Conservation (phyloP, 805 yeast genomes). For the Yamadazyma philogaea region DNA sequence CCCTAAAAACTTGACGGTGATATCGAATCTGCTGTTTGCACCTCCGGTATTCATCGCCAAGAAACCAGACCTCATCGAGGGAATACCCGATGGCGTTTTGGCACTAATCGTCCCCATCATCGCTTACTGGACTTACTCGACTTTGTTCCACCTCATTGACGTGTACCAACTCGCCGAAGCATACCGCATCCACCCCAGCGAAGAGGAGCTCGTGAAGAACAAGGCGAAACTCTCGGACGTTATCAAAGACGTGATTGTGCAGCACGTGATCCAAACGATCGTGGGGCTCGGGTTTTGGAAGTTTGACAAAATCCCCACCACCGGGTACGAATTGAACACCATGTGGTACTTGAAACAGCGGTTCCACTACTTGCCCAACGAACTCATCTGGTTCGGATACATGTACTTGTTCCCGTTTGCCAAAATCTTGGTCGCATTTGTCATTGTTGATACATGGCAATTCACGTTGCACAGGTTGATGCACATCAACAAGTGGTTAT, state of each 20-base stretch:
- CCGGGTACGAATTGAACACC: constrained; percentile 47
- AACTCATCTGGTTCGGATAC: constrained; percentile 50
- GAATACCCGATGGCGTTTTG: constrained; percentile 67
- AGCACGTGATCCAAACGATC: constrained; percentile 78
- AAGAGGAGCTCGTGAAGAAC: constrained; percentile 74
- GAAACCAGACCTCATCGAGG: constrained; percentile 48
- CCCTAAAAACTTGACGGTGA: constrained; percentile 11
- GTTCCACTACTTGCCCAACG: constrained; percentile 46
- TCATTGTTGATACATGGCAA: constrained; percentile 92
- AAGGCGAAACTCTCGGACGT: constrained; percentile 71
- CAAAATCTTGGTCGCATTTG: constrained; percentile 61
- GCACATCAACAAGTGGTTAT: constrained; percentile 78
- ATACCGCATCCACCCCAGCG: constrained; percentile 89
- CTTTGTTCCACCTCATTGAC: constrained; percentile 74
- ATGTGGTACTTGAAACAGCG: constrained; percentile 47
- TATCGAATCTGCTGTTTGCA: constrained; percentile 3
- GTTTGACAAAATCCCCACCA: constrained; percentile 54
- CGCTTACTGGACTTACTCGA: constrained; percentile 80
- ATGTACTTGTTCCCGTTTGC: constrained; percentile 59
- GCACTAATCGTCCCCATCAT: constrained; percentile 74
- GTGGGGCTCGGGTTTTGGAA: constrained; percentile 57
- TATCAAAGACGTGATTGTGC: constrained; percentile 74
- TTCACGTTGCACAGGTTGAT: constrained; percentile 82
- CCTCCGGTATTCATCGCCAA: constrained; percentile 20
- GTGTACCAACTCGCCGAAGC: constrained; percentile 69